Conservation (phyloP, 1,139 yeast genomes). For the Kodamaea ohmeri region DNA sequence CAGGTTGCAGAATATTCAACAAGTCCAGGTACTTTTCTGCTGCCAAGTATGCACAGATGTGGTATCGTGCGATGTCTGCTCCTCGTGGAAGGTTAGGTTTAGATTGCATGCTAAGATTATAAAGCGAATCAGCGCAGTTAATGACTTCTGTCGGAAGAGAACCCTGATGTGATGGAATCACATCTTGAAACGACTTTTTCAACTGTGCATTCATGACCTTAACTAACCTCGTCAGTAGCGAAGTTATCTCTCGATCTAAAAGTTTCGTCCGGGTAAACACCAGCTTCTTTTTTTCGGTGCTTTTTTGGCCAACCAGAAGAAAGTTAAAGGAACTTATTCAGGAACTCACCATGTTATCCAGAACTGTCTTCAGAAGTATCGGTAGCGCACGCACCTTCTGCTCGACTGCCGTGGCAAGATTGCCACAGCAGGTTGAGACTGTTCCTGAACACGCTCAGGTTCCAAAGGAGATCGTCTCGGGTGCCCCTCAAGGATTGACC, state of each 20-base stretch:
- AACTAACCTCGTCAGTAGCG: too few relatives aligned
- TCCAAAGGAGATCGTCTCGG: conserved; percentile 61
- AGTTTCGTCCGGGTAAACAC: conserved; percentile 9
- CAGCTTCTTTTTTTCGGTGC: conserved; percentile 4
- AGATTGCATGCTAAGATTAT: conserved; percentile 51
- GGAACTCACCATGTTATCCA: conserved; percentile 21
- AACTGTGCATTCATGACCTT: conserved; percentile 25
- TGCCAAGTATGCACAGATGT: conserved; percentile 62
- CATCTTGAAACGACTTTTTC: conserved; percentile 39
- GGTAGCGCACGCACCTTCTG: conserved; percentile 21
- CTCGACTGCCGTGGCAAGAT: conserved; percentile 17
- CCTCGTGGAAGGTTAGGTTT: conserved; percentile 45
- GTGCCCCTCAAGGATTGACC: conserved; percentile 72
- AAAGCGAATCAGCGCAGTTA: conserved; percentile 48
- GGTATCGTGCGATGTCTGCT: conserved; percentile 62
- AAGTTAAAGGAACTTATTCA: conserved; percentile 10
- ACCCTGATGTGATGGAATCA: conserved; percentile 49
- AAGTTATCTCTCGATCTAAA: neutral
- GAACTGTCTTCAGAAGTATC: conserved; percentile 19
- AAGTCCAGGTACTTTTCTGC: conserved; percentile 47
- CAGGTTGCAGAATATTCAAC: conserved; percentile 47
- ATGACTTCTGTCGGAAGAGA: conserved; percentile 48
- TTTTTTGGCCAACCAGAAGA: conserved; percentile 25
- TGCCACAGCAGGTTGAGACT: conserved; percentile 16
- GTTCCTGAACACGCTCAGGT: conserved; percentile 24